Percentiles rank a stretch among this genome's conserved stretches.
Conservation (phyloP, 148 eudicot species). For the Rhododendron molle region DNA sequence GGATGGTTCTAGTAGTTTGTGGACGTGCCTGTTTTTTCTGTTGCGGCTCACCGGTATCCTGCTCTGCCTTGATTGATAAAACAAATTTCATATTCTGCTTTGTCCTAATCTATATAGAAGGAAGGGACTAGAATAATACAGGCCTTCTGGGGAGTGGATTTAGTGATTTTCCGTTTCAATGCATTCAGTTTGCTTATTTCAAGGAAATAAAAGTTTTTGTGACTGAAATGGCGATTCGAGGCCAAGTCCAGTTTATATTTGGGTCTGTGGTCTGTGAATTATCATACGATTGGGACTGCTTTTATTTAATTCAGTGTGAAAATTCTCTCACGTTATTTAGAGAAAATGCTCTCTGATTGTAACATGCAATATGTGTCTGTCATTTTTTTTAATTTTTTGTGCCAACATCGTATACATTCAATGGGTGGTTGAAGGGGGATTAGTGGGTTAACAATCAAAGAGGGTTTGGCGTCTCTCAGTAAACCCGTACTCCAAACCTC, state of each 20-base stretch:
- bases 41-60: not conserved
- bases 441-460: not conserved
- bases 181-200: not conserved
- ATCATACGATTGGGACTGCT: not conserved
- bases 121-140: not conserved
- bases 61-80: not conserved
- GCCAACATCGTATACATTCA: not conserved
- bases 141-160: not conserved
- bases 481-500: too few relatives aligned
- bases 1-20: not conserved
- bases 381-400: too few relatives aligned
- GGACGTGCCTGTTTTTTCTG: not conserved
- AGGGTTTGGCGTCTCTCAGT: not conserved
- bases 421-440: not conserved
- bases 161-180: not conserved
- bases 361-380: not conserved
- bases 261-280: not conserved
- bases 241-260: not conserved
- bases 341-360: not conserved
- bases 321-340: not conserved
- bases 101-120: not conserved
- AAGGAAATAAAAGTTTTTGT: not conserved
- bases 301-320: not conserved
- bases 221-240: not conserved
- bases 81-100: not conserved